Conservation (phyloP, 257 asterid genomes). For the Solanum chmielewskii region DNA sequence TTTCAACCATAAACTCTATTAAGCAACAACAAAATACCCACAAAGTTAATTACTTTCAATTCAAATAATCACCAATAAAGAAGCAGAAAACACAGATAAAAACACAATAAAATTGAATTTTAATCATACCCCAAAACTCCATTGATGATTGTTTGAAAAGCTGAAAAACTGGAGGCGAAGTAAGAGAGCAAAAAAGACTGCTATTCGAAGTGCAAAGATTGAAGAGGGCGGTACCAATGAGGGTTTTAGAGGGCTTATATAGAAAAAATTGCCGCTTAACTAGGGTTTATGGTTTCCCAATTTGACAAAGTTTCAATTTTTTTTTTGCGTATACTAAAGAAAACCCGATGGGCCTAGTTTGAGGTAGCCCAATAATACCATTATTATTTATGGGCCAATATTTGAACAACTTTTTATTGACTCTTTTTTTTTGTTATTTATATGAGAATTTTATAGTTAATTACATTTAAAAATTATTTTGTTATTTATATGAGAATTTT, state of each 20-base stretch:
- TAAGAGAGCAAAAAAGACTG: background rate
- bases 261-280: background rate
- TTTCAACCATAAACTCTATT: background rate
- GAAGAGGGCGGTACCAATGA: slow-evolving; percentile 12
- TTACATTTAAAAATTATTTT: too few relatives aligned
- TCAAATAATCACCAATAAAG: background rate
- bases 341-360: background rate
- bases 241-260: slow-evolving; percentile 27
- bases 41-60: background rate
- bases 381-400: background rate
- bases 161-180: background rate
- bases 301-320: background rate
- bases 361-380: background rate
- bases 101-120: background rate
- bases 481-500: too few relatives aligned
- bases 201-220: background rate
- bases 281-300: slow-evolving; percentile 23
- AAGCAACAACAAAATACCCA: background rate
- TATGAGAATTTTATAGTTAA: too few relatives aligned
- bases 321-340: background rate
- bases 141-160: slow-evolving; percentile 5
- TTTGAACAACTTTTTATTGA: background rate
- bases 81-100: background rate
- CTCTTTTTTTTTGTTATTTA: too few relatives aligned
- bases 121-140: slow-evolving; percentile 63